Conservation (phyloP, 495 filamentous ascomycete genomes). For the Hypomontagnella submonticulosa region DNA sequence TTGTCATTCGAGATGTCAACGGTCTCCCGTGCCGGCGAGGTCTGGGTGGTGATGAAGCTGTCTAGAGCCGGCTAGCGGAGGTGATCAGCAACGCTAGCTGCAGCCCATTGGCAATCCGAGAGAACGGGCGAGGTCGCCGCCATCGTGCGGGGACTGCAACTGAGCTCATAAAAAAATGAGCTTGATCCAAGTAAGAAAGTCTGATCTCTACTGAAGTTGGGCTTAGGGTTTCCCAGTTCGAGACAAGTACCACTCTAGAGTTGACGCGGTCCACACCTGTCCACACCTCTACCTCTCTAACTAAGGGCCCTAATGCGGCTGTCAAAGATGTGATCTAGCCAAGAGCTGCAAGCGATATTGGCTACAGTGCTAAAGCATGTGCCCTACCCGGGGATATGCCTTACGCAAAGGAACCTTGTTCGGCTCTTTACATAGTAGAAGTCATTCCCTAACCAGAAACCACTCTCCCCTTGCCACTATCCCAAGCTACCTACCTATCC, state of each 20-base stretch:
- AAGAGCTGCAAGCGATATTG: slow-evolving; percentile 44
- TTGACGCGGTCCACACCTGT: slow-evolving; percentile 11
- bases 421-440: slow-evolving; percentile 19
- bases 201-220: slow-evolving; percentile 16
- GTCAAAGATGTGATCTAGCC: slow-evolving; percentile 48
- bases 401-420: slow-evolving; percentile 36
- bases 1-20: slow-evolving; percentile 22
- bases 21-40: slow-evolving; percentile 24
- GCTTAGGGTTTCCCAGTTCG: slow-evolving; percentile 25
- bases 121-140: slow-evolving; percentile 22
- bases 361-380: slow-evolving; percentile 35
- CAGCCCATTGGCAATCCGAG: slow-evolving; percentile 32
- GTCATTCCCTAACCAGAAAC: slow-evolving; percentile 8
- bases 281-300: slow-evolving; percentile 6
- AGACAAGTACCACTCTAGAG: slow-evolving; percentile 19
- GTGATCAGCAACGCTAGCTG: slow-evolving; percentile 33
- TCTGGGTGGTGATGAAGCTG: slow-evolving; percentile 4
- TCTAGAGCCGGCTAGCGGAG: slow-evolving; percentile 34
- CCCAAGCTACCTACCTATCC: slow-evolving; percentile 19
- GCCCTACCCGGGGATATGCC: slow-evolving; percentile 27
- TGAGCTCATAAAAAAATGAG: slow-evolving; percentile 5
- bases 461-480: slow-evolving; percentile 21
- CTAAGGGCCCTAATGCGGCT: slow-evolving; percentile 42
- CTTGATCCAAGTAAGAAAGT: slow-evolving; percentile 28
- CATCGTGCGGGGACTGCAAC: slow-evolving; percentile 31